These are phyloP conservation scores for Kluyveromyces wickerhamii DNA, from an alignment of 805 yeast species.

Conservation along the genomic window DNA sequence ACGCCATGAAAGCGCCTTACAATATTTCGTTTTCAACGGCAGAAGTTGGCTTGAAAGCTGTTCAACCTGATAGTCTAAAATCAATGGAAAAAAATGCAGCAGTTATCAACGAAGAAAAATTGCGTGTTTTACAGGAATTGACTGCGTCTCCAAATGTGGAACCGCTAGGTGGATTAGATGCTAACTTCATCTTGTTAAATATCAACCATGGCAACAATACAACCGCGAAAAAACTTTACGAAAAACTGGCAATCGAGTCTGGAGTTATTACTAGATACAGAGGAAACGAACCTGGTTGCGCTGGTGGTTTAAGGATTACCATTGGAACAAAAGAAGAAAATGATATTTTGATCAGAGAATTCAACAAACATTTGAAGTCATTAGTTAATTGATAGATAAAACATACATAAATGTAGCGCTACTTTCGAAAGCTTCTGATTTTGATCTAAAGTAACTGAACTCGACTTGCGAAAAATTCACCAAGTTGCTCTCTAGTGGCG, in stretches of 20 bases:
- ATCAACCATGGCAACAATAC: slow-evolving; percentile 72
- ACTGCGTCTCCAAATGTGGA: slow-evolving; percentile 53
- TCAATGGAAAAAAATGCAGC: slow-evolving; percentile 50
- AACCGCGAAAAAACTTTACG: slow-evolving; percentile 60
- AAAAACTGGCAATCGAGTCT: slow-evolving; percentile 58
- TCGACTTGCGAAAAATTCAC: slow-evolving; percentile 14
- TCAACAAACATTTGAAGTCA: slow-evolving; percentile 31
- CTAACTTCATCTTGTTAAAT: slow-evolving; percentile 77
- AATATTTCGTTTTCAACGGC: slow-evolving; percentile 81
- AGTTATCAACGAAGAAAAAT: slow-evolving; percentile 48
- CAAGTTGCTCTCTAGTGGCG: slow-evolving; percentile 22
- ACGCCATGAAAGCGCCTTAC: slow-evolving; percentile 93
- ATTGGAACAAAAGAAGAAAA: slow-evolving; percentile 82
- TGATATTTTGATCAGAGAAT: slow-evolving; percentile 41
- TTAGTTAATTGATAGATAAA: slow-evolving; percentile 5
- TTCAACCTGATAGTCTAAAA: slow-evolving; percentile 46
- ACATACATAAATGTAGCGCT: background rate
- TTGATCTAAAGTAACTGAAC: too few species aligned
- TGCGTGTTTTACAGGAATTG: slow-evolving; percentile 43
- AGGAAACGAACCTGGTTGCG: slow-evolving; percentile 84
- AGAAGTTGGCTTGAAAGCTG: slow-evolving; percentile 65
- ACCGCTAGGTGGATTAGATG: slow-evolving; percentile 74
- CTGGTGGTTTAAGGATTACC: slow-evolving; percentile 80
- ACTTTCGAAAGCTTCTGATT: too few species aligned
- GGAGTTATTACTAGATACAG: slow-evolving; percentile 85